These are phyloP conservation scores for Rhodosporidiobolus sp. DNA, from an alignment of 768 basidiomycete species.

Conservation along the genomic window DNA sequence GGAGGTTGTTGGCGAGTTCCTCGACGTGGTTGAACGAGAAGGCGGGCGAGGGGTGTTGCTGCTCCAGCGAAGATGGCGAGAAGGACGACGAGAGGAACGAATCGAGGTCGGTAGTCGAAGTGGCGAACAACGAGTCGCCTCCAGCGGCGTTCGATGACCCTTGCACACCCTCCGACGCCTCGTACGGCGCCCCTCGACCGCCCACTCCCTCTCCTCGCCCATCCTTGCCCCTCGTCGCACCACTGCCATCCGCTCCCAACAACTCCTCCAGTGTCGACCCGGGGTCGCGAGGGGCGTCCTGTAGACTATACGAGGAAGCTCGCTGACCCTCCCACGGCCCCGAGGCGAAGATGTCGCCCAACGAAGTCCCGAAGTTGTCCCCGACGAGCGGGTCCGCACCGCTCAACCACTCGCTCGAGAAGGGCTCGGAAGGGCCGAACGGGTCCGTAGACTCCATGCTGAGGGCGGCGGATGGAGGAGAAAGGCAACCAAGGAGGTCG, in stretches of 20 bases:
- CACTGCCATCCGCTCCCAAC: not conserved
- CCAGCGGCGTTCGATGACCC: too few relatives aligned
- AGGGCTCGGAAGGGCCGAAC: too few relatives aligned
- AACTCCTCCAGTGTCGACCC: not conserved
- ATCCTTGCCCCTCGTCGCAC: not conserved
- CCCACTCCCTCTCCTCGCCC: not conserved
- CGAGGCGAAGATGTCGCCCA: not conserved
- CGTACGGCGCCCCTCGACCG: too few relatives aligned
- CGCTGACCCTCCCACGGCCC: too few relatives aligned
- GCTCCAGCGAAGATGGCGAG: not conserved
- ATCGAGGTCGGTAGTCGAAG: slow-evolving; percentile 1
- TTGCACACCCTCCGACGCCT: too few relatives aligned
- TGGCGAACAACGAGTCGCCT: not conserved
- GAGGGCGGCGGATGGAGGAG: too few relatives aligned
- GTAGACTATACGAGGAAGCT: not conserved
- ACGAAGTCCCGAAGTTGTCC: not conserved
- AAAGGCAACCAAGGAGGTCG: too few relatives aligned
- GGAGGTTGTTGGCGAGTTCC: not conserved
- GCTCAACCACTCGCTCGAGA: not conserved
- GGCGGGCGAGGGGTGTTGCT: not conserved
- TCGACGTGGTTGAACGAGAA: slow-evolving; percentile 1
- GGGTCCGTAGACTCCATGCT: too few relatives aligned
- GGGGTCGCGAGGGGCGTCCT: too few relatives aligned
- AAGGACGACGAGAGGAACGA: not conserved
- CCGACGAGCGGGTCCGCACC: not conserved